A percentile compares a stretch with the other conserved stretches of the same genome.
phyloP scores from a whole-genome alignment of 225 moss, liverwort and hornwort genomes.

The Straminergon stramineum region DNA sequence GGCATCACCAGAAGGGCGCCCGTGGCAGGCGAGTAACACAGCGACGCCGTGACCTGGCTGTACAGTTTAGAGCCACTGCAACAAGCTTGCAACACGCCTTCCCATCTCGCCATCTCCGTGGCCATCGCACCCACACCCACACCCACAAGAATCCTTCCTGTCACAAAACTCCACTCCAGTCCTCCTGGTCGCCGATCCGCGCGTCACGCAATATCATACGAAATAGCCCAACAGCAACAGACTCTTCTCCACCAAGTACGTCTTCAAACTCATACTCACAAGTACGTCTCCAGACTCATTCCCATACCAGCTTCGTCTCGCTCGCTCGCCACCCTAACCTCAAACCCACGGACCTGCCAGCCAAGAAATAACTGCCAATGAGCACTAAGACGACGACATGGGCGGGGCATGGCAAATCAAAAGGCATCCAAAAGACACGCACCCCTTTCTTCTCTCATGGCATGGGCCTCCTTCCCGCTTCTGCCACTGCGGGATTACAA shows the following conservation, averaged over 20 bases:
- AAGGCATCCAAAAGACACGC: not conserved
- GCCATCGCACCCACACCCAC: conserved; percentile 6
- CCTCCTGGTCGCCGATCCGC: not conserved
- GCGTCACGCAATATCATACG: conserved; percentile 5
- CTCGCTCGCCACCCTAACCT: not conserved
- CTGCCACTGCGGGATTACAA: not conserved
- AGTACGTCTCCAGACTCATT: conserved; percentile 38
- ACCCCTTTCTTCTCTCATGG: not conserved
- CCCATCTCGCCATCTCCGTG: conserved; percentile 54
- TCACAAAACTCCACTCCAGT: not conserved
- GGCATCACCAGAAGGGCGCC: conserved; percentile 62
- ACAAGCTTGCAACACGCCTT: conserved; percentile 40
- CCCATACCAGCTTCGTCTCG: not conserved
- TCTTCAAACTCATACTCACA: conserved; percentile 58
- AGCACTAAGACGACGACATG: not conserved
- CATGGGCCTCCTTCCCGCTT: not conserved
- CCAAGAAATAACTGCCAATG: not conserved
- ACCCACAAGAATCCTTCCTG: not conserved
- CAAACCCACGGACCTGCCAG: not conserved
- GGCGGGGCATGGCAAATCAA: not conserved
- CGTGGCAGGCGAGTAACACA: conserved; percentile 43
- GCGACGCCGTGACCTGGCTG: conserved; percentile 57
- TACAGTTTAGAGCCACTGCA: conserved; percentile 25
- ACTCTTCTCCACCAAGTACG: conserved; percentile 56
- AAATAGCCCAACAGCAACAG: conserved; percentile 37